These are phyloP conservation scores for Pyrenochaeta sp. DNA, from an alignment of 2,329 filamentous ascomycete species.

Conservation along the genomic window DNA sequence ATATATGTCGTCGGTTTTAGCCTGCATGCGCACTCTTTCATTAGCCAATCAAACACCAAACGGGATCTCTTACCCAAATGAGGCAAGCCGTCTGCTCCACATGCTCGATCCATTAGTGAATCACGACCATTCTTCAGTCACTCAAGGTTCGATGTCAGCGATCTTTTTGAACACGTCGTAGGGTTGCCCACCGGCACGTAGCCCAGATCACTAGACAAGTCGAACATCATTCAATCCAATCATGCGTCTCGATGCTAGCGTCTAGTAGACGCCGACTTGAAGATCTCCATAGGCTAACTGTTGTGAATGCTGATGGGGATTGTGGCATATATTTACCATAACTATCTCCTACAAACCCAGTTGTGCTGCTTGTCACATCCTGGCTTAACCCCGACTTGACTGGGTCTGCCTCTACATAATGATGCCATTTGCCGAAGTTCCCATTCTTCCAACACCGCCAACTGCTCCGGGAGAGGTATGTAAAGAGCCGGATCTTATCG, in stretches of 20 bases:
- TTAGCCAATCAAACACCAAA: slow-evolving; percentile 14
- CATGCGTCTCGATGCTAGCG: not conserved
- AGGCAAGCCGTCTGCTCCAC: slow-evolving; percentile 19
- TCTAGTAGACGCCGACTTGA: not conserved
- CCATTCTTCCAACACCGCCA: not conserved
- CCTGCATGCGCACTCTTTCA: slow-evolving; percentile 9
- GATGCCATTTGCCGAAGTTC: not conserved
- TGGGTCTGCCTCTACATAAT: not conserved
- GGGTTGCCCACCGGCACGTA: not conserved
- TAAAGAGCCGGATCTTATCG: slow-evolving; percentile 53
- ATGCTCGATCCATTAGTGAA: not conserved
- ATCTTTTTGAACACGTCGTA: not conserved
- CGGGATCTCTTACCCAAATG: slow-evolving; percentile 25
- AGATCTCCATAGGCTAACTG: not conserved
- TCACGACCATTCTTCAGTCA: not conserved
- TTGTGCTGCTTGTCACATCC: not conserved
- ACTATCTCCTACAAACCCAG: not conserved
- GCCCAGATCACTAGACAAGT: not conserved
- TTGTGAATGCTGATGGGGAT: not conserved
- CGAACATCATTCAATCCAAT: not conserved
- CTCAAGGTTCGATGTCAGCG: not conserved
- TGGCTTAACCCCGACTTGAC: not conserved
- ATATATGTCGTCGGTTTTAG: slow-evolving; percentile 7
- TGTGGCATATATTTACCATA: not conserved
- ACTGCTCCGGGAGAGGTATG: slow-evolving; percentile 32